A percentile compares a stretch with the other conserved stretches of the same genome.
Conservation (phyloP, 331 rosid species). For the Quercus lobata region DNA sequence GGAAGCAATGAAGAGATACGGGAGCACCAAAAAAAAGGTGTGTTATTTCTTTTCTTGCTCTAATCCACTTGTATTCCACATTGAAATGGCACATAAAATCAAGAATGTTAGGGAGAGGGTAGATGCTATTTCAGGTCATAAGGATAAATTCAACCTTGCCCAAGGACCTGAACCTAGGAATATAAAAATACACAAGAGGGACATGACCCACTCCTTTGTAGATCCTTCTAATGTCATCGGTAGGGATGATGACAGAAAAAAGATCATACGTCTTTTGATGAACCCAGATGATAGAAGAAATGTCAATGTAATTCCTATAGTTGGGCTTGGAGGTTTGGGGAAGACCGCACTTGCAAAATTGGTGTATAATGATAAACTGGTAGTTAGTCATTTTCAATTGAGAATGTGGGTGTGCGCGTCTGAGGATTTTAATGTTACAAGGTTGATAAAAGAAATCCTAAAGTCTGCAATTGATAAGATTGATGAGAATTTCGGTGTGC, state of each 20-base stretch:
- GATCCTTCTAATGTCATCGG: too few relatives aligned
- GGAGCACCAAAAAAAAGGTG: background rate
- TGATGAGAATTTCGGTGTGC: too few relatives aligned
- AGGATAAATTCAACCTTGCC: background rate
- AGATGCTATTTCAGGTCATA: slow-evolving; percentile 3
- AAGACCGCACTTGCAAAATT: slow-evolving; percentile 22
- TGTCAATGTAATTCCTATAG: slow-evolving; percentile 13
- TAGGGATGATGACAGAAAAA: too few relatives aligned
- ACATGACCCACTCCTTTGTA: too few relatives aligned
- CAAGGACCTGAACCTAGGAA: too few relatives aligned
- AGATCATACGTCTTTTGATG: too few relatives aligned
- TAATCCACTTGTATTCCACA: slow-evolving; percentile 18
- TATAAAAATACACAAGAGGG: accelerated
- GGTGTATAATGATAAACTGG: slow-evolving; percentile 15
- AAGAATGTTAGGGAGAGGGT: background rate
- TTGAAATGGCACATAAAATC: background rate
- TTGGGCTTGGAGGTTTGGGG: slow-evolving; percentile 27
- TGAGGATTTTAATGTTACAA: background rate
- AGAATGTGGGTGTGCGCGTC: slow-evolving; percentile 23
- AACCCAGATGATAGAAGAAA: background rate
- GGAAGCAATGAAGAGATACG: slow-evolving; percentile 1
- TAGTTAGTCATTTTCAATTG: background rate
- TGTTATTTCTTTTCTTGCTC: background rate
- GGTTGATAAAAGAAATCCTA: background rate
- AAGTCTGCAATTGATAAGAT: too few relatives aligned